Conservation (phyloP, 75 land plant genomes). For the Sequoia sempervirens region DNA sequence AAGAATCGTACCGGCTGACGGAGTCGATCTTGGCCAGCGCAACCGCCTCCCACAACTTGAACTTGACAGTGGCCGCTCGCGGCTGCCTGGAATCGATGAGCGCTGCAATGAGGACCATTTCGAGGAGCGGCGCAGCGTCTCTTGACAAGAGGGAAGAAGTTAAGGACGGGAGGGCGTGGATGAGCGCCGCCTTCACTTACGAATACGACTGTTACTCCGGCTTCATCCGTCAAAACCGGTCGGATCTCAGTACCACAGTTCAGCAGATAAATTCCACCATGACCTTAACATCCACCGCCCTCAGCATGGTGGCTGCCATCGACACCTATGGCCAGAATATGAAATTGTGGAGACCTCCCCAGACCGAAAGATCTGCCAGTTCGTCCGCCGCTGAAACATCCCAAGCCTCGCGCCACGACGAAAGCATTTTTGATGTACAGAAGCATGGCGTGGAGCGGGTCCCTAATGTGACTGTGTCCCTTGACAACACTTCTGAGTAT, state of each 20-base stretch:
- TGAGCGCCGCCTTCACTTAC: constrained; percentile 54
- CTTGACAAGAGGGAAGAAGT: neutral
- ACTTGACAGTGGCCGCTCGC: constrained; percentile 24
- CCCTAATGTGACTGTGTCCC: constrained; percentile 40
- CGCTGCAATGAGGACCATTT: constrained; percentile 12
- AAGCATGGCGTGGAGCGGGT: constrained; percentile 9
- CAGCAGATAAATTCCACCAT: constrained; percentile 27
- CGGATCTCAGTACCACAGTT: neutral
- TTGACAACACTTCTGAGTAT: constrained; percentile 16
- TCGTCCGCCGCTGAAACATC: constrained; percentile 5
- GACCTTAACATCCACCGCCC: constrained; percentile 59
- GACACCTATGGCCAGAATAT: constrained; percentile 12
- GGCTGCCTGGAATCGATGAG: constrained; percentile 27
- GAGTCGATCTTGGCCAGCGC: constrained; percentile 10
- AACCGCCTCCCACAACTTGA: constrained; percentile 11
- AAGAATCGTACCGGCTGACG: neutral
- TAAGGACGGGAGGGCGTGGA: constrained; percentile 52
- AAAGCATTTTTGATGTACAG: neutral
- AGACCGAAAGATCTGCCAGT: constrained; percentile 38
- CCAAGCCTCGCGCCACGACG: neutral
- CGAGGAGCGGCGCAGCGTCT: neutral
- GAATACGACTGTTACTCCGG: constrained; percentile 55
- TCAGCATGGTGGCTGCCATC: constrained; percentile 53
- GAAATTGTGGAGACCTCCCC: constrained; percentile 38
- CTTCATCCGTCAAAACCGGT: constrained; percentile 30